Base-by-base conservation (phyloP, 495 filamentous ascomycete genomes). In the Lichenothelia convexa region DNA sequence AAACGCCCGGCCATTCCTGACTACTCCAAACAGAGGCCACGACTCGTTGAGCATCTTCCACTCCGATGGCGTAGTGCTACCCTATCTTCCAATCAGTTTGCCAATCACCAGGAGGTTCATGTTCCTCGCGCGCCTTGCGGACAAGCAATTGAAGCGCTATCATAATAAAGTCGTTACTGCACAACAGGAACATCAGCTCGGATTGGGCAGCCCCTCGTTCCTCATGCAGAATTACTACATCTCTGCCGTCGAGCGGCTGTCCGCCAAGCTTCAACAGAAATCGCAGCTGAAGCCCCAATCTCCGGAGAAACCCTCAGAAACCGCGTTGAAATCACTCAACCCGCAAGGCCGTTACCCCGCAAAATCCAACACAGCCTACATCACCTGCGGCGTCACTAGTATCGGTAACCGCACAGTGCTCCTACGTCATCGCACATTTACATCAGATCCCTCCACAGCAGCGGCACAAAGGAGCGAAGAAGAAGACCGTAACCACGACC, bases 21-120 rank as follows among this genome's bases (percentile, higher is more conserved):
- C n/a, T n/a, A n/a, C n/a, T n/a, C n/a, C n/a, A n/a, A n/a, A n/a
- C n/a, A 24, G 21, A 42, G 36, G 35, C 46, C 22, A 38, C 3
- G 52, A 59, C 19, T 52, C 47, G 19, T 48, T 53, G 35, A 57
- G 56, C 52, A 42, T 59, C 6, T 46, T 50, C 3, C 57, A 57
- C 44, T 41, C 42, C 40, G 52, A 53, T n/a, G 53, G 54, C 4
- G 44, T 59, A 16, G 36, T 46, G 7, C 40, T 59, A 21, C 53
- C 54, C 1, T 56, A 56, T 35, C 41, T 59, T 13, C 21, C 38
- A n/a, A 45, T 55, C 1, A 36, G 44, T n/a, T 30, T 57, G 5
- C 44, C 44, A 30, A 40, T 37, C 3, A 18, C 13, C n/a, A 18
- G 31, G 9, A 41, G 56, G 19, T 39, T 59, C 15, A 40, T 38